Base-by-base conservation (phyloP, 1,284 basidiomycete genomes). In the Sutorius eximius region DNA sequence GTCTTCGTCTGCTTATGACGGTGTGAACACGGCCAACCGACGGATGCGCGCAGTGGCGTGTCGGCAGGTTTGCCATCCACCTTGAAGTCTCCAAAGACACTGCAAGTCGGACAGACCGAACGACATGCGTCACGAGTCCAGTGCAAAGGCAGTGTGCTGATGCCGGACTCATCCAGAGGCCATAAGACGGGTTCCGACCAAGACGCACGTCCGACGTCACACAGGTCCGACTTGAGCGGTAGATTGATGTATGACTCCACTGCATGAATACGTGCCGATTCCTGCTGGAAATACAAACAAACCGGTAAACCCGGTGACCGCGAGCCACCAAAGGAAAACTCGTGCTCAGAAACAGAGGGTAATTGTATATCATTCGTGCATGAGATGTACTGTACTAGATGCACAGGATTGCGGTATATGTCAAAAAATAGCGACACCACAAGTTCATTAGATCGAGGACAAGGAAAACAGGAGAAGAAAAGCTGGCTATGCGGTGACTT, bases 361-460 rank as follows among this genome's bases (percentile, higher is more conserved):
- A 42, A 9, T 24, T 40, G 0, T 44, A 34, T 51, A 45, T 44
- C 40, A 44, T 65, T 58, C 24, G n/a, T 32, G 3, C 18, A 42
- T 42, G 58, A 34, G 13, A 27, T 33, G 41, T 43, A 59, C 2
- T 46, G 27, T 50, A 49, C 44, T 44, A 49, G 46, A 54, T 68
- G 54, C 40, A 13, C 55, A 54, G 0, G 29, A 32, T 34, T 54
- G 64, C 56, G 65, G 65, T 65, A 69, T 66, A 59, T 64, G 67
- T 66, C 65, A 61, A 56, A 67, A 69, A 70, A 69, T 71, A 61
- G 56, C 51, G 63, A 71, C 68, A 68, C 68, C 66, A 72, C 71
- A 41, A 37, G 45, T 45, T 46, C 36, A 27, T 33, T 16, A 48
- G 36, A 52, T 20, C 1, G 27, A 27, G 24, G 5, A 16, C 24